A percentile compares a stretch with the other conserved stretches of the same genome.
Conservation (phyloP, 1,284 basidiomycete genomes). For the Mycosarcoma maydis region DNA sequence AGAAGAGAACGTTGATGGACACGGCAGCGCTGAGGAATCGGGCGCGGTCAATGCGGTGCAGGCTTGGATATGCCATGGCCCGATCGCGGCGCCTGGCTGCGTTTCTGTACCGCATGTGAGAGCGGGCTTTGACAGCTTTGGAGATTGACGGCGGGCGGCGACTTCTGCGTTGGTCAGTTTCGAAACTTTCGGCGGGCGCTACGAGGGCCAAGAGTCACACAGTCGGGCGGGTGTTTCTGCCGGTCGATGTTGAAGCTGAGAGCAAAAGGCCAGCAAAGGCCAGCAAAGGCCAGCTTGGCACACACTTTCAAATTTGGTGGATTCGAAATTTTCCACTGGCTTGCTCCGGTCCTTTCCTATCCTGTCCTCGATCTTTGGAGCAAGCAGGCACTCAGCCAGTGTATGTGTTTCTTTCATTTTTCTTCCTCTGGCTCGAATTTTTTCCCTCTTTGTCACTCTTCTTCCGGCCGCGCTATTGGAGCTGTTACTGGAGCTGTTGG, state of each 20-base stretch:
- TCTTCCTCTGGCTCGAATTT: slow-evolving; percentile 8
- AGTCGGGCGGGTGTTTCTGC: neutral
- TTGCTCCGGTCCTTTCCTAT: slow-evolving; percentile 47
- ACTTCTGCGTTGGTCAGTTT: neutral
- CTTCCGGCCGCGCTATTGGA: neutral
- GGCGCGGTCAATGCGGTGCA: too few relatives aligned
- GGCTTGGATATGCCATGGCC: too few relatives aligned
- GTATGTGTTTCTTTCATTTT: slow-evolving; percentile 10
- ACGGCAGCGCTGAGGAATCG: neutral
- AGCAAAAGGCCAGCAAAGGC: neutral
- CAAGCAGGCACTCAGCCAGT: slow-evolving; percentile 19
- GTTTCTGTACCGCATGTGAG: slow-evolving; percentile 2
- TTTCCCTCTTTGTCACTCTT: slow-evolving; percentile 4
- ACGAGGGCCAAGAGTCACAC: slow-evolving; percentile 6
- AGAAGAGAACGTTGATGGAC: too few relatives aligned
- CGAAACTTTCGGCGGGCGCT: slow-evolving; percentile 8
- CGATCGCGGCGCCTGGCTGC: slow-evolving; percentile 3
- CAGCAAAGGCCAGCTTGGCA: slow-evolving; percentile 25
- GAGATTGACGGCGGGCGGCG: neutral
- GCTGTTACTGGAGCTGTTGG: neutral
- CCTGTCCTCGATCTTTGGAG: slow-evolving; percentile 21
- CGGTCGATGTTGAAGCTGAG: neutral
- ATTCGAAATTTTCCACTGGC: slow-evolving; percentile 30
- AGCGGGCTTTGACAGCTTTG: too few relatives aligned
- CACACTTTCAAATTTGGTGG: neutral